phyloP scores from a whole-genome alignment of 2,329 filamentous ascomycete genomes.

The Thelonectria rubi region DNA sequence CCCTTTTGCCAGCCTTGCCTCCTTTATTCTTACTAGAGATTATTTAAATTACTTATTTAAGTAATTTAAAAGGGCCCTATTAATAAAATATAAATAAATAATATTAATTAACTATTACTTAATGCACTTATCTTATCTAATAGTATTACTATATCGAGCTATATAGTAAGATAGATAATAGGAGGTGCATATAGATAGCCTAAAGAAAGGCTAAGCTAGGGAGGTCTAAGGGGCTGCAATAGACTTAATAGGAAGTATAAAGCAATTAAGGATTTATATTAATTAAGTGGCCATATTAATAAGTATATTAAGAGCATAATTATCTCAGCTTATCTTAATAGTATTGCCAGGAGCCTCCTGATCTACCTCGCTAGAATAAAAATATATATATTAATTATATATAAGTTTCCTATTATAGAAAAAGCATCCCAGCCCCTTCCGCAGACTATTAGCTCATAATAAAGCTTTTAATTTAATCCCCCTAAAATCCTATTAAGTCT shows the following conservation, averaged over 20 bases:
- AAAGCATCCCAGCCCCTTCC: background rate
- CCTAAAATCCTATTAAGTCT: background rate
- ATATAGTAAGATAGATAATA: background rate
- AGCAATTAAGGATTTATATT: background rate
- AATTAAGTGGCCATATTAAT: background rate
- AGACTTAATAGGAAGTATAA: background rate
- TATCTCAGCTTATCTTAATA: background rate
- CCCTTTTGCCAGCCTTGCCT: background rate
- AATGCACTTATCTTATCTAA: background rate
- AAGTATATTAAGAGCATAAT: background rate
- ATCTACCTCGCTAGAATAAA: conserved; percentile 3
- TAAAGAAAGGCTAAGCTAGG: background rate
- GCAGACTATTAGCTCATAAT: background rate
- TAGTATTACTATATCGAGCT: background rate
- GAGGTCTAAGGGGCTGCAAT: background rate
- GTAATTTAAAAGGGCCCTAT: conserved; percentile 6
- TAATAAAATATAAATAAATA: background rate
- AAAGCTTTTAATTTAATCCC: background rate
- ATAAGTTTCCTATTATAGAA: conserved; percentile 2
- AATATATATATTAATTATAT: background rate
- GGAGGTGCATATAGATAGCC: background rate
- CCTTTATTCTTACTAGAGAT: background rate
- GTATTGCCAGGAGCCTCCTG: background rate
- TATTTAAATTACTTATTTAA: conserved; percentile 3
- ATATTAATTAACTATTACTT: background rate